Conservation (phyloP, 2,329 filamentous ascomycete species). For the Cytospora schulzeri region DNA sequence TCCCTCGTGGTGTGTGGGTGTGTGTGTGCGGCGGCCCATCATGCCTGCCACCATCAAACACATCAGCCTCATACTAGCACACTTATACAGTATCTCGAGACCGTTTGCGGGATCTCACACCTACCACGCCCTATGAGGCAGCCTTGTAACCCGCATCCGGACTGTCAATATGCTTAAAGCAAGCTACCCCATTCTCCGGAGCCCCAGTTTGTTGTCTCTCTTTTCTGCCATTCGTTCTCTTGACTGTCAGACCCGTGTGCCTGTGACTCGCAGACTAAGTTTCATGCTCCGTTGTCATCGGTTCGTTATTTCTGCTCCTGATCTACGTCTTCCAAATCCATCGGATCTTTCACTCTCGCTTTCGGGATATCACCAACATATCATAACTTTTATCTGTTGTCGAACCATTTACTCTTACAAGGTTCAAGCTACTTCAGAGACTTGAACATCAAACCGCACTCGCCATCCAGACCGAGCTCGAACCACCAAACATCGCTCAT, state of each 20-base stretch:
- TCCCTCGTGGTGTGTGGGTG: slow-evolving; percentile 20
- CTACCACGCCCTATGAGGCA: slow-evolving; percentile 13
- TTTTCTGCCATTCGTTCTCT: slow-evolving; percentile 23
- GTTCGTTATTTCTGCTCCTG: slow-evolving; percentile 9
- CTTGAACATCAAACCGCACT: background rate
- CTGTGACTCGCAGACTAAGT: slow-evolving; percentile 22
- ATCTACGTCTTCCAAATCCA: slow-evolving; percentile 14
- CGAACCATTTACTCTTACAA: too few species aligned
- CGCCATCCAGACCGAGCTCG: background rate
- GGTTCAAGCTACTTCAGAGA: background rate
- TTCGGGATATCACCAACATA: background rate
- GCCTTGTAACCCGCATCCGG: slow-evolving; percentile 17
- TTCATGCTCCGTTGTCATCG: slow-evolving; percentile 14
- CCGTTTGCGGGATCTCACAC: slow-evolving; percentile 12
- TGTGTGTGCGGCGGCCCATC: slow-evolving; percentile 19
- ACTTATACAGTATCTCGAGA: slow-evolving; percentile 1
- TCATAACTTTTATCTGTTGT: background rate
- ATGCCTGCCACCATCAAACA: slow-evolving; percentile 17
- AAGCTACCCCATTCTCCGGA: slow-evolving; percentile 12
- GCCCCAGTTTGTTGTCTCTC: slow-evolving; percentile 13
- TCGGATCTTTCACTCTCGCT: background rate
- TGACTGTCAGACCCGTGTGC: slow-evolving; percentile 19
- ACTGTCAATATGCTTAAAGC: slow-evolving; percentile 26
- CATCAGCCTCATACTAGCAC: slow-evolving; percentile 25
- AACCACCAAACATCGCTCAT: background rate